Percentiles rank a stretch among this genome's conserved stretches.
These are phyloP conservation scores for Eruca vesicaria DNA, from an alignment of 441 rosid genomes.

Conservation along the genomic window DNA sequence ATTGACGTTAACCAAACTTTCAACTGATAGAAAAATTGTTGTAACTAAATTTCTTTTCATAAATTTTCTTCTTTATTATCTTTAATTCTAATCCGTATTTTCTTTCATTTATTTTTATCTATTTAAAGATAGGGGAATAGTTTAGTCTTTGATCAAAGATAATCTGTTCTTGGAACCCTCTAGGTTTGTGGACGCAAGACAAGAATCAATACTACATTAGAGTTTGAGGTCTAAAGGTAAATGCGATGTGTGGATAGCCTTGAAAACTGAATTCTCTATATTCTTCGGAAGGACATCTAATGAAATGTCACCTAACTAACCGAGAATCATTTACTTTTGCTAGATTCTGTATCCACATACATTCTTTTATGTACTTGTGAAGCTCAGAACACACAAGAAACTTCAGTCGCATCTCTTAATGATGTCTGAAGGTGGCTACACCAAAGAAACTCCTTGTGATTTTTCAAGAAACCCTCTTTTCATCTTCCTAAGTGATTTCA, in stretches of 20 bases:
- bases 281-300: not conserved
- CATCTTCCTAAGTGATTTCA: conserved; percentile 63
- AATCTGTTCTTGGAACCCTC: conserved; percentile 1
- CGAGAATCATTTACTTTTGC: conserved; percentile 23
- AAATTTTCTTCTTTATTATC: not conserved
- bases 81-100: not conserved
- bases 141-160: conserved; percentile 4
- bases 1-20: conserved; percentile 29
- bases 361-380: conserved; percentile 30
- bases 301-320: conserved; percentile 25
- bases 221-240: conserved; percentile 18
- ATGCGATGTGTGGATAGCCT: conserved; percentile 31
- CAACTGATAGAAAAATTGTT: conserved; percentile 8
- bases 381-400: conserved; percentile 9
- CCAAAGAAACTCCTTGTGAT: conserved; percentile 16
- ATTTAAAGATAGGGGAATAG: not conserved
- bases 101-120: not conserved
- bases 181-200: not conserved
- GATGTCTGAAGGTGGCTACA: conserved; percentile 52
- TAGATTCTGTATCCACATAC: conserved; percentile 9
- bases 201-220: not conserved
- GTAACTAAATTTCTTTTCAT: conserved; percentile 4
- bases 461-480: conserved; percentile 43
- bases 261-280: conserved; percentile 6
- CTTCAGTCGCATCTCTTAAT: conserved; percentile 28